Conservation (phyloP, 2,329 filamentous ascomycete species). For the Fusarium irregulare region DNA sequence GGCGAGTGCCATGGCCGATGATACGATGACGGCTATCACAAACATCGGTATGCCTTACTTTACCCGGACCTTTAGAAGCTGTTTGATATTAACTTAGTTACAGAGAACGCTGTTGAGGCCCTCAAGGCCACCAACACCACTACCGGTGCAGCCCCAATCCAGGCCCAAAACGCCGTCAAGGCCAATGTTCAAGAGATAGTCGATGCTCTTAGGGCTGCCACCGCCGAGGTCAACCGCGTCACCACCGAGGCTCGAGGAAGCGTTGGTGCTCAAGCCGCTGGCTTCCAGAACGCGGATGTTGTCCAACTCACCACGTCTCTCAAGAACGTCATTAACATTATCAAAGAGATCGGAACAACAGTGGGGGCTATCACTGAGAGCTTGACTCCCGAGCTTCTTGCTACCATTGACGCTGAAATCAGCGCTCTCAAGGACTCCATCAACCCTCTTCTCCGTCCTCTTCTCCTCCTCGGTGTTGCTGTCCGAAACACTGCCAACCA, state of each 20-base stretch:
- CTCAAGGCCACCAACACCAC: neutral
- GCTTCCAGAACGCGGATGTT: slow-evolving; percentile 10
- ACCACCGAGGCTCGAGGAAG: slow-evolving; percentile 28
- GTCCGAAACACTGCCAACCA: neutral
- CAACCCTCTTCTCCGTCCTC: slow-evolving; percentile 14
- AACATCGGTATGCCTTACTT: slow-evolving; percentile 4
- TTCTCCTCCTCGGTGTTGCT: slow-evolving; percentile 3
- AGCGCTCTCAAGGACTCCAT: neutral
- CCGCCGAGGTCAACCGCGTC: slow-evolving; percentile 4
- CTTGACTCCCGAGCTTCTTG: neutral
- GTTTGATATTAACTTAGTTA: neutral
- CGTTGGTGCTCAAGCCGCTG: neutral
- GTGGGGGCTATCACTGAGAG: neutral
- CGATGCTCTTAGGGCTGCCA: neutral
- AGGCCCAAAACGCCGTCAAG: neutral
- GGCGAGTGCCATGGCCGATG: neutral
- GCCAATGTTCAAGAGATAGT: slow-evolving; percentile 10
- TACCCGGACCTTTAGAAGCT: rapidly evolving
- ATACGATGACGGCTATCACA: neutral
- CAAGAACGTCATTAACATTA: neutral
- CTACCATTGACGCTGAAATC: slow-evolving; percentile 7
- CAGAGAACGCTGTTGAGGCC: neutral
- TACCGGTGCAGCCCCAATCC: neutral
- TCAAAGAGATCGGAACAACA: neutral
- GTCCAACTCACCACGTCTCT: neutral